Evolutionary conservation across 495 filamentous ascomycete genomes (phyloP).

Genomic region (Talaromyces ruber): DNA sequence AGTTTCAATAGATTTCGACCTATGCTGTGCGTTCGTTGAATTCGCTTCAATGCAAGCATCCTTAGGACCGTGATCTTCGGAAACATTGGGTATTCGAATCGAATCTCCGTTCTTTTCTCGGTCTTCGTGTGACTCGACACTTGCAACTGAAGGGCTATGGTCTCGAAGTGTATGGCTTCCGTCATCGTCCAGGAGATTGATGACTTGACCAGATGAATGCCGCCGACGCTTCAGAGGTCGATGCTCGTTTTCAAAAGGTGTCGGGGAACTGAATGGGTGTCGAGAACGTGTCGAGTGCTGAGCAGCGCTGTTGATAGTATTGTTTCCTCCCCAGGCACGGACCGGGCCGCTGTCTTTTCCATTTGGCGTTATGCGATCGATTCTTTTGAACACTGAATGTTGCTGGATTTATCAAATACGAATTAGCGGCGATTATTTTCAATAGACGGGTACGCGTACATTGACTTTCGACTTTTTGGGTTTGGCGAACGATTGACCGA

Average conservation of each 20-base stretch:
- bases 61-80: neutral
- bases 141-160: conserved; percentile 7
- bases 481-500: conserved; percentile 11
- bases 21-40: neutral
- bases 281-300: neutral
- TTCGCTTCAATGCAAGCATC: neutral
- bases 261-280: neutral
- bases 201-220: conserved; percentile 10
- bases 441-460: neutral
- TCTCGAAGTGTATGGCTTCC: neutral
- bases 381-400: neutral
- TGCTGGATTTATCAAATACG: neutral
- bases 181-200: conserved; percentile 11
- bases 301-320: neutral
- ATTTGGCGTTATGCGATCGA: conserved; percentile 22
- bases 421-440: neutral
- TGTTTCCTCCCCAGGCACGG: conserved; percentile 15
- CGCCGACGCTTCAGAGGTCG: conserved; percentile 26
- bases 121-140: conserved; percentile 12
- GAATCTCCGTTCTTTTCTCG: conserved; percentile 6
- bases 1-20: neutral
- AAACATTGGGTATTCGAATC: neutral
- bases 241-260: conserved; percentile 11
- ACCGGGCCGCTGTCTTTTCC: conserved; percentile 30
- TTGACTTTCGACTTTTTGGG: conserved; percentile 7